A percentile compares a stretch with the other conserved stretches of the same genome.
Evolutionary conservation across 2,329 filamentous ascomycete species (phyloP).

Genomic region (Sordariomycetes sp.): DNA sequence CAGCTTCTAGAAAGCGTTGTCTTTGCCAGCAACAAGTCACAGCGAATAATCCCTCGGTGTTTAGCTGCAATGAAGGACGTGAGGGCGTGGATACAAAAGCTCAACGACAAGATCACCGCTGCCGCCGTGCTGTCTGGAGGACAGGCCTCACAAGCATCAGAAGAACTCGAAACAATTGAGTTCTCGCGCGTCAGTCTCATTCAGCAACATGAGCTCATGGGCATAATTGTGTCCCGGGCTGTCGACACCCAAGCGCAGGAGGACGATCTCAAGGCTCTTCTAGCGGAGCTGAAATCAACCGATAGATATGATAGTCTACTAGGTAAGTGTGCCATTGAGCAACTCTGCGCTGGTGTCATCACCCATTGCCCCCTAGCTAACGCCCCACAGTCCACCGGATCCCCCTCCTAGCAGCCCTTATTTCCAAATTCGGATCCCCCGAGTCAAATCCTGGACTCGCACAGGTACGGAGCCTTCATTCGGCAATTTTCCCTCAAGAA

Average conservation of each 20-base stretch:
- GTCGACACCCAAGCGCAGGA: slow-evolving; percentile 64
- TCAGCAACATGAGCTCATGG: slow-evolving; percentile 82
- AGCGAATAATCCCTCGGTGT: slow-evolving; percentile 63
- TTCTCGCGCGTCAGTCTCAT: slow-evolving; percentile 71
- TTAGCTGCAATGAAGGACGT: slow-evolving; percentile 67
- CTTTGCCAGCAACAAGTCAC: slow-evolving; percentile 41
- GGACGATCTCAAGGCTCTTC: slow-evolving; percentile 63
- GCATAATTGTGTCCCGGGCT: slow-evolving; percentile 67
- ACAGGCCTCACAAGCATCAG: slow-evolving; percentile 36
- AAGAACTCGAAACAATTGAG: slow-evolving; percentile 67
- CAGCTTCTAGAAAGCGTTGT: slow-evolving; percentile 28
- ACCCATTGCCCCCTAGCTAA: background rate
- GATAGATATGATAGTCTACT: slow-evolving; percentile 66
- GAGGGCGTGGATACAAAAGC: slow-evolving; percentile 62
- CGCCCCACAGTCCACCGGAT: slow-evolving; percentile 59
- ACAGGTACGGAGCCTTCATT: slow-evolving; percentile 61
- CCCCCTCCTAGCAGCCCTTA: slow-evolving; percentile 66
- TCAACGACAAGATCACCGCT: slow-evolving; percentile 67
- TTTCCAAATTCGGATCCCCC: slow-evolving; percentile 67
- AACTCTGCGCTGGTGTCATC: background rate
- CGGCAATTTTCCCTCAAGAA: slow-evolving; percentile 55
- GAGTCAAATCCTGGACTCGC: slow-evolving; percentile 58
- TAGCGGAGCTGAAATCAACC: slow-evolving; percentile 55
- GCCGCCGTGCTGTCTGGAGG: slow-evolving; percentile 63
- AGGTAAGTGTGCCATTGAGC: slow-evolving; percentile 21